Percentiles rank a stretch among this genome's conserved stretches.
Evolutionary conservation across 805 yeast genomes (phyloP).

Genomic region (Saturnispora bothae): DNA sequence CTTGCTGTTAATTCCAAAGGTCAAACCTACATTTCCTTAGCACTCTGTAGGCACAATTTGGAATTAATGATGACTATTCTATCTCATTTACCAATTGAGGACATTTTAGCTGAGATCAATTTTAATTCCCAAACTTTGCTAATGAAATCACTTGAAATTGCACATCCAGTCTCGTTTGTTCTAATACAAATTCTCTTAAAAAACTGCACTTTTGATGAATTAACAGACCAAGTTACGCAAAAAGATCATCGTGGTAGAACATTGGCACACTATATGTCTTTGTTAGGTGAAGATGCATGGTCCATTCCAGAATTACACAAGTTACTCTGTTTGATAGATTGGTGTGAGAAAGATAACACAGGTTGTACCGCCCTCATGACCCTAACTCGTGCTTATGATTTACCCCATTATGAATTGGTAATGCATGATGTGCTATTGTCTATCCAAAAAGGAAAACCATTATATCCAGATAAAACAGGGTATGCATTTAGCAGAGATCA

Average conservation of each 20-base stretch:
- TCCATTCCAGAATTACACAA: background rate
- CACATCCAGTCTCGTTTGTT: constrained; percentile 27
- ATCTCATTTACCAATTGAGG: constrained; percentile 53
- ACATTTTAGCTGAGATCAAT: constrained; percentile 53
- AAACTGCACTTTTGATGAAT: constrained; percentile 33
- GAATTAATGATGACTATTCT: constrained; percentile 36
- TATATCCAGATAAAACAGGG: constrained; percentile 30
- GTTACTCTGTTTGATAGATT: constrained; percentile 29
- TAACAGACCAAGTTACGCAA: constrained; percentile 36
- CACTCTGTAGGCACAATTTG: constrained; percentile 39
- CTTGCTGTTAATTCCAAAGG: constrained; percentile 23
- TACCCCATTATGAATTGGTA: constrained; percentile 44
- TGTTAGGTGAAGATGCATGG: background rate
- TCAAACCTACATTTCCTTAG: constrained; percentile 59
- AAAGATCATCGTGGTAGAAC: constrained; percentile 47
- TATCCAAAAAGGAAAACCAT: constrained; percentile 23
- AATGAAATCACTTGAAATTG: constrained; percentile 49
- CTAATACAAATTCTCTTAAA: constrained; percentile 35
- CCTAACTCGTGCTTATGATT: constrained; percentile 73
- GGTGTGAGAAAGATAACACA: constrained; percentile 55
- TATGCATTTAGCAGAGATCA: constrained; percentile 41
- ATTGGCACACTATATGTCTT: constrained; percentile 58
- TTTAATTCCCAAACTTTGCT: constrained; percentile 46
- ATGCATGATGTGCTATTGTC: constrained; percentile 32
- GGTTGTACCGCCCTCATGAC: constrained; percentile 74